Evolutionary conservation across 2,329 filamentous ascomycete species (phyloP).

Genomic region (Akanthomyces lecanii): DNA sequence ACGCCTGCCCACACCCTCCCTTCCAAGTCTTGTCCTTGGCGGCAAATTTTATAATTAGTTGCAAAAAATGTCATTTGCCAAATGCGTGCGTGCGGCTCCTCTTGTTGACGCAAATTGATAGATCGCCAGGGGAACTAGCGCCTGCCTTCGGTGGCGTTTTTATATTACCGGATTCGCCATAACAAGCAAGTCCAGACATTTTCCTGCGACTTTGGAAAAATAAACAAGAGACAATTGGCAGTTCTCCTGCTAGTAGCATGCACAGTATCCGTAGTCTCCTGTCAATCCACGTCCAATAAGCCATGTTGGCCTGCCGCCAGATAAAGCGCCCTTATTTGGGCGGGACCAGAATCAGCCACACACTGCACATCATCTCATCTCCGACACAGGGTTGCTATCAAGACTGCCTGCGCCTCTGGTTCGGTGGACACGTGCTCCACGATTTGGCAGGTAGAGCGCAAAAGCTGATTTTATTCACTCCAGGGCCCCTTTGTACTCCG

Average conservation of each 20-base stretch:
- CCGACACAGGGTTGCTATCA: neutral
- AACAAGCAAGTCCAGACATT: neutral
- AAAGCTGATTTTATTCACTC: neutral
- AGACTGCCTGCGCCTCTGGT: neutral
- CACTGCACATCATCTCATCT: constrained; percentile 12
- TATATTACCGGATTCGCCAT: neutral
- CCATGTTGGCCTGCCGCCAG: neutral
- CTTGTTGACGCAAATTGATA: neutral
- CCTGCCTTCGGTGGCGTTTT: neutral
- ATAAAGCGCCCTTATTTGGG: neutral
- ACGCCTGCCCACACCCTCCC: neutral
- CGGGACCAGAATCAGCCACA: constrained; percentile 1
- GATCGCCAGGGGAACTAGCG: neutral
- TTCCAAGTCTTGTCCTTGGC: neutral
- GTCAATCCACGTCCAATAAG: neutral
- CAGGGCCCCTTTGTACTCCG: neutral
- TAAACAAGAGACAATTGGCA: too few species aligned
- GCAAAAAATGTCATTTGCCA: neutral
- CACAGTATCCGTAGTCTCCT: neutral
- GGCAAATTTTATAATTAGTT: neutral
- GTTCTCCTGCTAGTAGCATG: neutral
- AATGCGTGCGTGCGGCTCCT: neutral
- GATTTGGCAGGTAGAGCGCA: neutral
- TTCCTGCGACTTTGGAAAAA: neutral
- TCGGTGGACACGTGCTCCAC: neutral